Base-by-base conservation (phyloP, 352 stramenopile species). In the Phytopythium mirpurense region DNA sequence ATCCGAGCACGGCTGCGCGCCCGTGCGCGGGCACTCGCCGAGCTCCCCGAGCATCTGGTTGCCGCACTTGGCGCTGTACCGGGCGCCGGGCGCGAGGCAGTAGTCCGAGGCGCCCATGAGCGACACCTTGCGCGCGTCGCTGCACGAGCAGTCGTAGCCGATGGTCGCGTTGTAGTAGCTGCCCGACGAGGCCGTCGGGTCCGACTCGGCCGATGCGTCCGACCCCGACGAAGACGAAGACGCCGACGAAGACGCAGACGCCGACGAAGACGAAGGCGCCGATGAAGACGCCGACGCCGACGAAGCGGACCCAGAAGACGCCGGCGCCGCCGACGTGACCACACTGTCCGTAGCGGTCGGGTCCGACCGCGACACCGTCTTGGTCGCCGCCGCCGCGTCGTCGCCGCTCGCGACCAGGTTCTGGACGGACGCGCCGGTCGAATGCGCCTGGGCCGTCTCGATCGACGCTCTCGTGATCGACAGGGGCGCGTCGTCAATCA, bases 101-200 rank as follows among this genome's bases (percentile, higher is more conserved):
- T 90, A 90, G 57, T 90, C 74, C 0, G 80, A 75, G 1, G 73
- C 72, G 10, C 80, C 80, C 78, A 88, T 85, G 24, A 90, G 70
- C 49, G 80, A 90, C 18, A 86, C 80, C 26, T 67, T 66, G 10
- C 66, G 66, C 16, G 75, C 42, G 6, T 62, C 60, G 24, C 56
- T 65, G 55, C 75, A 86, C 37, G 58, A 51, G 48, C 75, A 86
- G 11, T 50, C 70, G 43, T 86, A 80, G 32, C 46, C 70, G 9
- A 54, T 65, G 21, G 68, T 72, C 21, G 57, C 51, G 10, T 59
- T 67, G 23, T 59, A 68, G 12, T 51, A 62, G 24, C 47, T 42
- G 18, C 40, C 59, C 0, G 46, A 47, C 23, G 41, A 47, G 23
- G 18, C 23, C 9, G 41, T 47, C 41, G 23, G 37, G 7, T 26